phyloP scores from a whole-genome alignment of 2,329 filamentous ascomycete species.

The Phyllosticta citriasiana region DNA sequence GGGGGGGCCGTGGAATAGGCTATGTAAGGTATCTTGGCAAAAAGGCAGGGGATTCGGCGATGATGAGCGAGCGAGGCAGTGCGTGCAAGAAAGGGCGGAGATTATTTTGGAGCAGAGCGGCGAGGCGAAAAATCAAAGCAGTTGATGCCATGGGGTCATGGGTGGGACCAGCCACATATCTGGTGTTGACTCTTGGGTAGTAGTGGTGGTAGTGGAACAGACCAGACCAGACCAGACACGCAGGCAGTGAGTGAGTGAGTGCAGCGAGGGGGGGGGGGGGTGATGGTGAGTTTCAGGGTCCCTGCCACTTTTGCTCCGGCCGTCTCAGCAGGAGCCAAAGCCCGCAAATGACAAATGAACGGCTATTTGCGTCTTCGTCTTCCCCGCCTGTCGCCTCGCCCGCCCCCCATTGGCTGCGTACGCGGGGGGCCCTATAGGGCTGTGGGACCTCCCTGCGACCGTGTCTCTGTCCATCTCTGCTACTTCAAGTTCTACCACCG shows the following conservation, averaged over 20 bases:
- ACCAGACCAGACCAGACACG: too few species aligned
- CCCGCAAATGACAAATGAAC: too few species aligned
- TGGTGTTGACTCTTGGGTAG: background rate
- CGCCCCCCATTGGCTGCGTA: background rate
- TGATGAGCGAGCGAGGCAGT: conserved; percentile 4
- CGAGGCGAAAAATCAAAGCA: background rate
- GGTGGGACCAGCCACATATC: background rate
- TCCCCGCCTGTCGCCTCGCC: too few species aligned
- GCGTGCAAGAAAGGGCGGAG: background rate
- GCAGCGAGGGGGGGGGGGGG: too few species aligned
- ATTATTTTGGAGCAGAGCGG: background rate
- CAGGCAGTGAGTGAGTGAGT: too few species aligned
- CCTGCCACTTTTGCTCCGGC: background rate
- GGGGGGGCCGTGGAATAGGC: conserved; percentile 1
- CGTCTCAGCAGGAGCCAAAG: background rate
- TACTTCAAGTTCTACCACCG: too few species aligned
- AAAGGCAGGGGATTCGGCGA: conserved; percentile 4
- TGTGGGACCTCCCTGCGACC: background rate
- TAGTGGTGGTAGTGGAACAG: too few species aligned
- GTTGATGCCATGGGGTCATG: background rate
- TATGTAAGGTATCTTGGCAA: conserved; percentile 4
- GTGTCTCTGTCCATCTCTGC: background rate
- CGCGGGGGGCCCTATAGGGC: background rate
- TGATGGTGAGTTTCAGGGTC: background rate
- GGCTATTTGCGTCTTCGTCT: background rate